A percentile compares a stretch with the other conserved stretches of the same genome.
phyloP scores from a whole-genome alignment of 225 moss, liverwort and hornwort genomes.

The Neckera pumila region DNA sequence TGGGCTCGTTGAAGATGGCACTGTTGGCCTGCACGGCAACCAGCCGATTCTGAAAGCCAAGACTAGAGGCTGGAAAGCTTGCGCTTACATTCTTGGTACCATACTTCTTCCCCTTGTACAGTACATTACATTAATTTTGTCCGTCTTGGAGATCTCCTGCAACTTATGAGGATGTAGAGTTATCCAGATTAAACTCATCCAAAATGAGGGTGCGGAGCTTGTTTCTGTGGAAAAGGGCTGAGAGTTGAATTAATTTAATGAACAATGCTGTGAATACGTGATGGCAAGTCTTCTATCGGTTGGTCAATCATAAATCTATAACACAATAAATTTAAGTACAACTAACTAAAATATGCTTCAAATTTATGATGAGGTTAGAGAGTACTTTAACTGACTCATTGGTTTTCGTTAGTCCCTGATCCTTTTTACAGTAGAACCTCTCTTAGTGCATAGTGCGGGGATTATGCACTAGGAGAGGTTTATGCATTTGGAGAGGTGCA shows the following conservation, averaged over 20 bases:
- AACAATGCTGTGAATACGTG: not conserved
- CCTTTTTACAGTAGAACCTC: no score
- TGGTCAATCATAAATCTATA: not conserved
- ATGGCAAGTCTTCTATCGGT: not conserved
- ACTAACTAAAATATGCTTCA: not conserved
- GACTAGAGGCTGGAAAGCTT: conserved; percentile 41
- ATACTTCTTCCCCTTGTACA: not conserved
- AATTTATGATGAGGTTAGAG: not conserved
- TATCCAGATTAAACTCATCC: not conserved
- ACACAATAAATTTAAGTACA: not conserved
- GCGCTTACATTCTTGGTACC: conserved; percentile 54
- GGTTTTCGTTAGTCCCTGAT: not conserved
- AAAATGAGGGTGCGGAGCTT: not conserved
- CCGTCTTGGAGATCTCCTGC: not conserved
- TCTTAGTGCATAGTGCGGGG: no score
- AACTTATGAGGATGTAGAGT: not conserved
- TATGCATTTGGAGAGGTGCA: no score
- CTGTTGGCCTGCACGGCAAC: conserved; percentile 22
- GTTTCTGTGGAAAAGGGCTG: not conserved
- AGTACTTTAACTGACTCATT: not conserved
- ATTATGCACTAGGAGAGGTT: no score
- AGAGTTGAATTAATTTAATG: not conserved
- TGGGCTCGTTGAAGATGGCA: conserved; percentile 9
- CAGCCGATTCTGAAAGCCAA: conserved; percentile 16
- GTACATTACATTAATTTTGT: not conserved